Base-by-base conservation (phyloP, 495 filamentous ascomycete species). In the Aspergillus nanangensis region DNA sequence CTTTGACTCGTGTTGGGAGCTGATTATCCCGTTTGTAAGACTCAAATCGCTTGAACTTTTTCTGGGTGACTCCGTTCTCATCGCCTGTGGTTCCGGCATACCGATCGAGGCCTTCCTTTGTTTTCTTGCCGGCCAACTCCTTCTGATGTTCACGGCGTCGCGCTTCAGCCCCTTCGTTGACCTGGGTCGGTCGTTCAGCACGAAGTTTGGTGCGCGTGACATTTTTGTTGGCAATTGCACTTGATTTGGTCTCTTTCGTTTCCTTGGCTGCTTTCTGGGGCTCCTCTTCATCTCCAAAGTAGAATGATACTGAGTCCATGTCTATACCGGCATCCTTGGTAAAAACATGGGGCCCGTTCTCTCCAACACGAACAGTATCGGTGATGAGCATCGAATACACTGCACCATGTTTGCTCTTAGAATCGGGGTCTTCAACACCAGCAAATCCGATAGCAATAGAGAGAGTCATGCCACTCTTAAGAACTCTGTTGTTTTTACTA, bases 11-110 rank as follows among this genome's bases (percentile, higher is more conserved):
- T 8, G 76, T 59, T 2, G 94, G 94, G 38, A 99, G 81, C 59
- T 97, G 92, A 55, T 92, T 96, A 63, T 99, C 93, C 20, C 94
- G 82, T 70, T 97, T 99, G 71, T 99, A 99, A 1, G 94, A 96
- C 66, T 97, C 94, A 60, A 97, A 99, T 29, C 87, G 86, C 70
- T 97, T 97, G 74, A 97, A 96, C 66, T 88, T 90, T 75, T 97
- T 97, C 62, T 92, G 80, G 38, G 88, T 80, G 20, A 86, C 84
- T n/a, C 91, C 91, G 58, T 96, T 95, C 32, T 91, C 79, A 46
- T 87, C 87, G 10, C 83, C 84, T 5, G 86, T 89, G 5, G 86
- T 84, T 44, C 81, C 79, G 37, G 87, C 80, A 65, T 91, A 99
- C 45, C 86, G 78, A 25, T 83, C 83, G 32, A 95, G 56, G 35